Evolutionary conservation across 768 basidiomycete genomes (phyloP).

Genomic region (Pleurotus salmoneostramineus): DNA sequence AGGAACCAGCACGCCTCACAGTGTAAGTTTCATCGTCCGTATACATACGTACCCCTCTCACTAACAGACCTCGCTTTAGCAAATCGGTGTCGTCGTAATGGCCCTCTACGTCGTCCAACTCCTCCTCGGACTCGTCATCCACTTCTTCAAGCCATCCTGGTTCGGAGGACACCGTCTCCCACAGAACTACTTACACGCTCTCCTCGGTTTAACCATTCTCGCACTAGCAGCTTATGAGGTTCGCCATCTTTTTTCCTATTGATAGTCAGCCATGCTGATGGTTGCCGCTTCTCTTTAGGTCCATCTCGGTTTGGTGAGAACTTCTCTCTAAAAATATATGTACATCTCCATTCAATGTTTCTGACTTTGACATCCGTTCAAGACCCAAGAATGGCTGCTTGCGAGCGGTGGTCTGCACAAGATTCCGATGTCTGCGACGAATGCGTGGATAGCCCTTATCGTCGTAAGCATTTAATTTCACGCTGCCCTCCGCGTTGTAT

Average conservation of each 20-base stretch:
- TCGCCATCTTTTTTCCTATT: constrained; percentile 4
- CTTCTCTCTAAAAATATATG: background rate
- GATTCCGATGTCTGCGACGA: constrained; percentile 33
- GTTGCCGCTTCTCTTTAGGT: constrained; percentile 24
- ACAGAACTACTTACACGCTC: constrained; percentile 52
- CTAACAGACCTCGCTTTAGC: constrained; percentile 23
- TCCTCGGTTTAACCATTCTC: constrained; percentile 51
- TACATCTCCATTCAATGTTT: background rate
- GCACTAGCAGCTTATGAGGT: constrained; percentile 50
- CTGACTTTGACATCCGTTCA: background rate
- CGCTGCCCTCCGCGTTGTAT: constrained; percentile 7
- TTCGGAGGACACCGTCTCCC: constrained; percentile 39
- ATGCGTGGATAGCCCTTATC: constrained; percentile 43
- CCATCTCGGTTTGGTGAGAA: constrained; percentile 42
- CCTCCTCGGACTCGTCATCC: constrained; percentile 43
- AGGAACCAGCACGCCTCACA: constrained; percentile 29
- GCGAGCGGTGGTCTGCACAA: constrained; percentile 28
- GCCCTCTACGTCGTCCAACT: constrained; percentile 50
- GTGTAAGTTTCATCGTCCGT: background rate
- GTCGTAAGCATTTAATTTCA: constrained; percentile 29
- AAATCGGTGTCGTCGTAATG: constrained; percentile 47
- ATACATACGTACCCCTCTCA: background rate
- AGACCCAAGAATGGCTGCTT: constrained; percentile 32
- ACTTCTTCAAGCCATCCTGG: constrained; percentile 42
- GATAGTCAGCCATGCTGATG: constrained; percentile 9